Percentiles rank a stretch among this genome's conserved stretches.
Evolutionary conservation across 257 asterid species (phyloP).

Genomic region (Echites panduratus): DNA sequence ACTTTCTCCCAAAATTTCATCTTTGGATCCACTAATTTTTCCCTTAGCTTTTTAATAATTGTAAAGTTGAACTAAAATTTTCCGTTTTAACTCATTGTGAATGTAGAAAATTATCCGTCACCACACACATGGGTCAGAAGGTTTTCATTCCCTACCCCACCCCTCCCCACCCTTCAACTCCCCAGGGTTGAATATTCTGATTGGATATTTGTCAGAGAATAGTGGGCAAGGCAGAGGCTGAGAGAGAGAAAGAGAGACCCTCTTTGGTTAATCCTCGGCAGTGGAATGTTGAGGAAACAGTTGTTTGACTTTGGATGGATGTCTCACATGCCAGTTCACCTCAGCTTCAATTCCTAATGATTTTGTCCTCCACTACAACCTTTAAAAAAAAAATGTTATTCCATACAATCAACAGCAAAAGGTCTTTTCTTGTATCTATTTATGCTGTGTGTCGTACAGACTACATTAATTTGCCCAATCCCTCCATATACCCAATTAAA

Average conservation of each 20-base stretch:
- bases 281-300: slow-evolving; percentile 3
- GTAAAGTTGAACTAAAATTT: slow-evolving; percentile 20
- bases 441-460: background rate
- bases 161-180: background rate
- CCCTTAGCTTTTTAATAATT: slow-evolving; percentile 23
- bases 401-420: slow-evolving; percentile 7
- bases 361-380: slow-evolving; percentile 47
- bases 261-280: background rate
- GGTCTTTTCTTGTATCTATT: slow-evolving; percentile 7
- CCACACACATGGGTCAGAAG: background rate
- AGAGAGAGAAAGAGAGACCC: too few relatives aligned
- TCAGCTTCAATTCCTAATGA: slow-evolving; percentile 37
- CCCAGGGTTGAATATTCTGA: slow-evolving; percentile 1
- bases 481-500: background rate
- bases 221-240: background rate
- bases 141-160: background rate
- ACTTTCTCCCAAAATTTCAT: too few relatives aligned
- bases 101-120: background rate
- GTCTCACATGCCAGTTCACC: slow-evolving; percentile 38
- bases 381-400: slow-evolving; percentile 6
- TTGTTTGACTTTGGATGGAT: slow-evolving; percentile 24
- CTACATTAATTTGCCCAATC: background rate
- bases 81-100: slow-evolving; percentile 14
- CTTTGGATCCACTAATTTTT: slow-evolving; percentile 23
- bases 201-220: background rate